Evolutionary conservation across 1,284 basidiomycete genomes (phyloP).

Genomic region (Ceratobasidium sp.): DNA sequence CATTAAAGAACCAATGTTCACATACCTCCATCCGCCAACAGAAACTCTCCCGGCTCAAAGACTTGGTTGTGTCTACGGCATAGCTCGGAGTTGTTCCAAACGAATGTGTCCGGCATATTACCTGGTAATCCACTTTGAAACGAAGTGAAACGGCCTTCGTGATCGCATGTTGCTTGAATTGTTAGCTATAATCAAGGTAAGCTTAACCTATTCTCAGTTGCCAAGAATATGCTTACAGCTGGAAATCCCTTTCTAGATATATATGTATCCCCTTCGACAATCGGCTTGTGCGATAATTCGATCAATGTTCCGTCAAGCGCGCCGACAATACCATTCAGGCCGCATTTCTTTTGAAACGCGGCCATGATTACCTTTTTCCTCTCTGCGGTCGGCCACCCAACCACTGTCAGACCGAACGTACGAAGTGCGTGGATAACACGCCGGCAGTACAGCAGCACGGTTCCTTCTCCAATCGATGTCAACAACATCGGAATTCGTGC

Average conservation of each 20-base stretch:
- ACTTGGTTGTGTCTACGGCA: not conserved
- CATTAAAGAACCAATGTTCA: not conserved
- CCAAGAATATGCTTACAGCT: not conserved
- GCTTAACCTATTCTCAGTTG: not conserved
- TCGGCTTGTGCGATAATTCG: not conserved
- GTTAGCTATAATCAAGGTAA: not conserved
- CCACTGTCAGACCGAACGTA: not conserved
- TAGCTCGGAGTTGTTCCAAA: not conserved
- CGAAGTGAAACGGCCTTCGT: slow-evolving; percentile 14
- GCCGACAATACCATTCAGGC: slow-evolving; percentile 1
- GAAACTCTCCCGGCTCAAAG: slow-evolving; percentile 8
- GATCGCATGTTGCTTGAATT: slow-evolving; percentile 5
- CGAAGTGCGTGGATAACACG: slow-evolving; percentile 7
- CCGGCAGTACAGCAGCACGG: not conserved
- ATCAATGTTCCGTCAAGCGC: not conserved
- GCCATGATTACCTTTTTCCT: not conserved
- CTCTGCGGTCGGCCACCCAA: slow-evolving; percentile 13
- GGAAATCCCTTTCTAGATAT: not conserved
- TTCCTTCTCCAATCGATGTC: slow-evolving; percentile 29
- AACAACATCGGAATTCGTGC: not conserved
- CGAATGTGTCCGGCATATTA: not conserved
- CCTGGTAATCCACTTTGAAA: slow-evolving; percentile 12
- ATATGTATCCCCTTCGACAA: not conserved
- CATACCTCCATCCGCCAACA: slow-evolving; percentile 22
- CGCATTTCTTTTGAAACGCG: slow-evolving; percentile 4